Conservation (phyloP, 176 grass and related monocot genomes). For the Secale cereale region DNA sequence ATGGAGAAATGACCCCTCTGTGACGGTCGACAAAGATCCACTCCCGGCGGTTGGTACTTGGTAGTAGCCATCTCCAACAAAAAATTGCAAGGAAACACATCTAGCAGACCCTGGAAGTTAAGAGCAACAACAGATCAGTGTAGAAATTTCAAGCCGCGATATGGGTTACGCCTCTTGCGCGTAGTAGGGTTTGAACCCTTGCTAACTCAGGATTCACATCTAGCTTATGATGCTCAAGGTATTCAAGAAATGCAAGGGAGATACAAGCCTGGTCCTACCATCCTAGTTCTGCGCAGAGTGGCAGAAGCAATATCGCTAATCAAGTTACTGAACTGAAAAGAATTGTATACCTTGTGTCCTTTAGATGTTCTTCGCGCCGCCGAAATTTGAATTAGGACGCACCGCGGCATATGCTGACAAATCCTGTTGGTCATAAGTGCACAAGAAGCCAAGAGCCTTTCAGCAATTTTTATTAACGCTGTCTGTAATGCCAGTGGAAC, state of each 20-base stretch:
- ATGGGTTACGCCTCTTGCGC: background rate
- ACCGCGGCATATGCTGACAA: conserved; percentile 48
- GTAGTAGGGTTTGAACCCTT: background rate
- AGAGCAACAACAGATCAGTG: background rate
- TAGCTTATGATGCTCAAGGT: background rate
- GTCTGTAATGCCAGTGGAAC: background rate
- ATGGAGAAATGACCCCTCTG: background rate
- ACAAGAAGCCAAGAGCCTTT: background rate
- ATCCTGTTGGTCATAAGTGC: conserved; percentile 50
- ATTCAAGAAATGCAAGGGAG: conserved; percentile 12
- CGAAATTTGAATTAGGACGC: conserved; percentile 57
- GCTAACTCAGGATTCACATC: background rate
- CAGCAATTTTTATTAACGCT: background rate
- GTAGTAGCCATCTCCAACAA: background rate
- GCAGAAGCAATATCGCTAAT: conserved; percentile 9
- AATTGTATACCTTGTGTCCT: conserved; percentile 23
- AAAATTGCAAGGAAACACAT: background rate
- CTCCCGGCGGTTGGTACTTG: conserved; percentile 4
- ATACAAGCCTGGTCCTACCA: conserved; percentile 12
- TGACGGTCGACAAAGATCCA: conserved; percentile 2
- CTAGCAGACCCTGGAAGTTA: conserved; percentile 18
- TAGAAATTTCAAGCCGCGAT: background rate
- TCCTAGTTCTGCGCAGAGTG: background rate
- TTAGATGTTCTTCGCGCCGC: conserved; percentile 62
- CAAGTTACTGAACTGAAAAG: background rate